Evolutionary conservation across 768 basidiomycete genomes (phyloP).

Genomic region (Leccinum broughii): DNA sequence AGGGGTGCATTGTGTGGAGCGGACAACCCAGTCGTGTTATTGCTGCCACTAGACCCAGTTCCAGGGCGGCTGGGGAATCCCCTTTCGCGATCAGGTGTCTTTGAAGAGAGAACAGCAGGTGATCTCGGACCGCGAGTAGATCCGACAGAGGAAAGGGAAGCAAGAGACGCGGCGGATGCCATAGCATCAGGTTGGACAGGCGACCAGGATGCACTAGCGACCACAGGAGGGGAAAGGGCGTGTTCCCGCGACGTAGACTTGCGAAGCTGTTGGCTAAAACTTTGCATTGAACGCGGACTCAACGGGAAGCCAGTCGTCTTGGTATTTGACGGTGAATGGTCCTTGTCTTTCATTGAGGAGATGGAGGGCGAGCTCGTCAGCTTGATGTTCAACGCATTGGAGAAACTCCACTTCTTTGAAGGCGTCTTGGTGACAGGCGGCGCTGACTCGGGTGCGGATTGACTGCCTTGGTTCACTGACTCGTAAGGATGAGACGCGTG

Average conservation of each 20-base stretch:
- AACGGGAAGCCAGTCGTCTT: slow-evolving; percentile 58
- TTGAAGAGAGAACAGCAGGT: slow-evolving; percentile 42
- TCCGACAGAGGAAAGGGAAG: slow-evolving; percentile 72
- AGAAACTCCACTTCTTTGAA: slow-evolving; percentile 97
- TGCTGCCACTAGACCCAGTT: slow-evolving; percentile 76
- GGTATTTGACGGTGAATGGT: slow-evolving; percentile 32
- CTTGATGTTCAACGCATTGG: slow-evolving; percentile 79
- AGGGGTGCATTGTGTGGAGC: slow-evolving; percentile 60
- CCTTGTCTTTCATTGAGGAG: slow-evolving; percentile 50
- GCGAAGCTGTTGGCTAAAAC: slow-evolving; percentile 63
- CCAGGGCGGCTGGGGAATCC: slow-evolving; percentile 62
- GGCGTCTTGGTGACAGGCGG: slow-evolving; percentile 68
- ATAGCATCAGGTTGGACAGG: slow-evolving; percentile 73
- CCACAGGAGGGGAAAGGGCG: slow-evolving; percentile 43
- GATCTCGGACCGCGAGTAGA: slow-evolving; percentile 56
- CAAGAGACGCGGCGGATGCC: slow-evolving; percentile 74
- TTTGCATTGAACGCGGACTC: slow-evolving; percentile 65
- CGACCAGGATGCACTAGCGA: slow-evolving; percentile 58
- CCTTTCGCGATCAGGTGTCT: slow-evolving; percentile 62
- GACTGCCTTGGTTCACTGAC: slow-evolving; percentile 38
- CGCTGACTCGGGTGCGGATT: slow-evolving; percentile 41
- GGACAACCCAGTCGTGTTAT: slow-evolving; percentile 57
- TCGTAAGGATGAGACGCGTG: slow-evolving; percentile 41
- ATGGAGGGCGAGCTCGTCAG: slow-evolving; percentile 65
- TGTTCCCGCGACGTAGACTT: slow-evolving; percentile 72